Base-by-base conservation (phyloP, 2,329 filamentous ascomycete species). In the Ophiocordyceps australis region DNA sequence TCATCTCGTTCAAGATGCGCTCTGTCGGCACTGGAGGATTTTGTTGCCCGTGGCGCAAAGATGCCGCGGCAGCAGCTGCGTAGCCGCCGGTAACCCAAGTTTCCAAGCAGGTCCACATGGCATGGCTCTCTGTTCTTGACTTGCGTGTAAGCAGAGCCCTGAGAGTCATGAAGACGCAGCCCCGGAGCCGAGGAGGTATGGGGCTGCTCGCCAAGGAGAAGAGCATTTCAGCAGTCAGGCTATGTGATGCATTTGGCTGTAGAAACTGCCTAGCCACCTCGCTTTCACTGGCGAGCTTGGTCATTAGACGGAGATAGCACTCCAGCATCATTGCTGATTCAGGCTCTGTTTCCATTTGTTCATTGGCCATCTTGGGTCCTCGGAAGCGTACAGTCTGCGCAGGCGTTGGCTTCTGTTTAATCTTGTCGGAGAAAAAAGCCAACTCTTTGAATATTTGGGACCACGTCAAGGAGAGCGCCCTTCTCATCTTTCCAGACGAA, bases 241-340 rank as follows among this genome's bases (percentile, higher is more conserved):
- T 73, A 38, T 80, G 74, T 5, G 49, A 64, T 14, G 73, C 49
- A 28, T 58, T 64, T 22, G 70, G 63, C 14, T 91, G 55, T 31
- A 95, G 61, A 58, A 76, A 93, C 18, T 65, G 54, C 25, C 86
- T 67, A 2, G 82, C 77, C 13, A 60, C 56, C 30, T 65, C 59
- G 41, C 81, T 93, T 42, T 86, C 72, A 14, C 65, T 62, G 33
- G 76, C 74, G 8, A 98, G 58, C 46, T 91, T 82, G 4, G 81
- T 71, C 38, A 93, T 78, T 5, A 98, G 63, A 17, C 86, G 73
- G 27, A 98, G 61, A 45, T 95, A 95, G 38, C 82, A 86, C 43
- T 94, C 83, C 16, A 98, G 62, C 81, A 98, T 94, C 52, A 93
- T 79, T n/a, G 77, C 74, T 21, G 81, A 91, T 47, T 98, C 91